A percentile compares a stretch with the other conserved stretches of the same genome.
Evolutionary conservation across 768 basidiomycete species (phyloP).

Genomic region (Pleurotus cornucopiae): DNA sequence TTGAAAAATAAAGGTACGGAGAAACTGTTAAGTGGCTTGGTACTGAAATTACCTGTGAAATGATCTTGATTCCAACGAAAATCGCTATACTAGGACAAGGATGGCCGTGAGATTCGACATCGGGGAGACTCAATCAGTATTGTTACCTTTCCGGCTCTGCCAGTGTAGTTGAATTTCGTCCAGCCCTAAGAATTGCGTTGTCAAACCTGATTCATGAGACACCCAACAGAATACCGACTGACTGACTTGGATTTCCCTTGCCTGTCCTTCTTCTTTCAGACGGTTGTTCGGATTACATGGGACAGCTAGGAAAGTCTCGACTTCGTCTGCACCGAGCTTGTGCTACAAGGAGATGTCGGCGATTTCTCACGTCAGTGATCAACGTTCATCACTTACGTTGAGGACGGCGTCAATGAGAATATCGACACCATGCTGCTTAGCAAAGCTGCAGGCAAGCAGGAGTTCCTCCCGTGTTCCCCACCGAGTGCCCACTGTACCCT

Average conservation of each 20-base stretch:
- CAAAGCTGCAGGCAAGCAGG: slow-evolving; percentile 61
- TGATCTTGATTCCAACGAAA: slow-evolving; percentile 75
- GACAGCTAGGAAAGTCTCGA: slow-evolving; percentile 65
- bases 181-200: slow-evolving; percentile 49
- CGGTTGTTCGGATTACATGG: slow-evolving; percentile 71
- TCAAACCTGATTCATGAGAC: background rate
- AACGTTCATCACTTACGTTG: slow-evolving; percentile 49
- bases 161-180: slow-evolving; percentile 86
- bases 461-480: slow-evolving; percentile 89
- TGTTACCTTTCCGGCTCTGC: slow-evolving; percentile 63
- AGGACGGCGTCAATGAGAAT: slow-evolving; percentile 85
- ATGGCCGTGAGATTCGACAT: background rate
- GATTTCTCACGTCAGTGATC: too few relatives aligned
- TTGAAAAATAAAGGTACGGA: slow-evolving; percentile 16
- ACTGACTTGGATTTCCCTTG: slow-evolving; percentile 63
- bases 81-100: slow-evolving; percentile 53
- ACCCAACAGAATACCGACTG: background rate
- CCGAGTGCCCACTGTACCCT: slow-evolving; percentile 63
- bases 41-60: slow-evolving; percentile 56
- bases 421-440: slow-evolving; percentile 64
- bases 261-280: slow-evolving; percentile 51
- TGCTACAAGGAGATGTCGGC: slow-evolving; percentile 39
- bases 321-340: slow-evolving; percentile 79
- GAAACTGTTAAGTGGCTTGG: background rate
- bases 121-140: background rate